Base-by-base conservation (phyloP, 192 early-diverging fungal species). In the Pilaira anomala region DNA sequence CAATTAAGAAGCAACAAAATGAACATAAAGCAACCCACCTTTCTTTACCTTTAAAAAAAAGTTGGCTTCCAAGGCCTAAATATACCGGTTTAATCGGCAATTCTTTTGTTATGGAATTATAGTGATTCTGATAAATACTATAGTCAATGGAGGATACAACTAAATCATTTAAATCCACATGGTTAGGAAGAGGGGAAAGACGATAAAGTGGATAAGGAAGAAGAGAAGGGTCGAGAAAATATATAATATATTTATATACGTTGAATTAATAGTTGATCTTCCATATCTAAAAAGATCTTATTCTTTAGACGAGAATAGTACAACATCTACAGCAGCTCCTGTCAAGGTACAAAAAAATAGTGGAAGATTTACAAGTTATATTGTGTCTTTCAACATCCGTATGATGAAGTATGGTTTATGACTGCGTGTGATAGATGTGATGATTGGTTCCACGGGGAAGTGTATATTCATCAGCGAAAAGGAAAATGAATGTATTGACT, bases 381-480 rank as follows among this genome's bases (percentile, higher is more conserved):
- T 59, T 91, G 90, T 56, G 63, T 88, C 13, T 91, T 88, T 54
- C 79, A 75, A 12, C 68, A 71, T 16, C 73, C 74, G 1, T 82
- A 81, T 62, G 85, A 84, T 61, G 72, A 63, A 3, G 71, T 67
- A 26, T 66, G 78, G 16, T 83, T 84, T 46, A 92, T 92, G 90
- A 90, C 91, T 70, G 81, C 78, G 1, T 92, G 90, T 71, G 90
- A 92, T 61, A 67, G 62, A 13, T 92, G 90, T 54, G 80, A 85
- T 59, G 81, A 81, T 51, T 92, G 90, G 90, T 92, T 77, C 62
- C 90, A 92, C 75, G 87, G 88, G 26, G 77, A n/a, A 76, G 16
- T 92, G 90, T 57, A 83, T 92, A 5, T 80, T 82, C 7, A 75
- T 92, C 39, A 76, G 73, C 9, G 76, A 80, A 29, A 73, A 72